Percentiles rank a stretch among this genome's conserved stretches.
These are phyloP conservation scores for Lactarius tabidus DNA, from an alignment of 768 basidiomycete genomes.

Conservation along the genomic window DNA sequence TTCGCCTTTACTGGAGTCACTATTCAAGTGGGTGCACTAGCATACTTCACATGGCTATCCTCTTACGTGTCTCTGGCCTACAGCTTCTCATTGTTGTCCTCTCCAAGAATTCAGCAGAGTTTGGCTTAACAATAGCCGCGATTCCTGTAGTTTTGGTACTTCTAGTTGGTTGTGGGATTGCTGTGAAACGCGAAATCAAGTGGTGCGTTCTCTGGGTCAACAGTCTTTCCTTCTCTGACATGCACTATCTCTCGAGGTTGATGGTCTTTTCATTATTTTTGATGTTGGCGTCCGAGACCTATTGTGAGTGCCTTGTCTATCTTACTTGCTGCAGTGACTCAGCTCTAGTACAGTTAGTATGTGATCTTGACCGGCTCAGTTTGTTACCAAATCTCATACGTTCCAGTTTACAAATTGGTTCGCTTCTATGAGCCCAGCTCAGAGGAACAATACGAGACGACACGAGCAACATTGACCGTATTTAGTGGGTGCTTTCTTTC, in stretches of 20 bases:
- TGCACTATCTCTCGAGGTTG: conserved; percentile 41
- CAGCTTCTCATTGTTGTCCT: conserved; percentile 83
- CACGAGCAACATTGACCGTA: conserved; percentile 71
- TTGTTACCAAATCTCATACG: not conserved
- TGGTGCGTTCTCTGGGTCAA: conserved; percentile 43
- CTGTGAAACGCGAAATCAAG: conserved; percentile 78
- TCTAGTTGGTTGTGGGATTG: conserved; percentile 59
- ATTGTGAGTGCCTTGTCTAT: conserved; percentile 50
- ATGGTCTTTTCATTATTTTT: conserved; percentile 68
- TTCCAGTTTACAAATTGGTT: conserved; percentile 75
- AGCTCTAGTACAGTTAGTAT: conserved; percentile 14
- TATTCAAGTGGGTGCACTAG: conserved; percentile 59
- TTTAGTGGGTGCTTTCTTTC: conserved; percentile 57
- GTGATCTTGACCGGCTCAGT: not conserved
- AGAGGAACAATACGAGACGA: conserved; percentile 54
- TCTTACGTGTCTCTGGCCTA: conserved; percentile 1
- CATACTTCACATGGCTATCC: not conserved
- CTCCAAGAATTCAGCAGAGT: conserved; percentile 59
- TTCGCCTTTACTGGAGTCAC: conserved; percentile 86
- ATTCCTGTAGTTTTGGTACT: conserved; percentile 74
- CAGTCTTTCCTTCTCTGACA: conserved; percentile 7
- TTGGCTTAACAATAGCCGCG: conserved; percentile 76
- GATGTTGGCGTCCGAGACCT: conserved; percentile 73
- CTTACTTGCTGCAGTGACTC: not conserved
- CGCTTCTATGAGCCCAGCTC: conserved; percentile 71